Base-by-base conservation (phyloP, 192 early-diverging fungal species). In the Coemansia biformis region DNA sequence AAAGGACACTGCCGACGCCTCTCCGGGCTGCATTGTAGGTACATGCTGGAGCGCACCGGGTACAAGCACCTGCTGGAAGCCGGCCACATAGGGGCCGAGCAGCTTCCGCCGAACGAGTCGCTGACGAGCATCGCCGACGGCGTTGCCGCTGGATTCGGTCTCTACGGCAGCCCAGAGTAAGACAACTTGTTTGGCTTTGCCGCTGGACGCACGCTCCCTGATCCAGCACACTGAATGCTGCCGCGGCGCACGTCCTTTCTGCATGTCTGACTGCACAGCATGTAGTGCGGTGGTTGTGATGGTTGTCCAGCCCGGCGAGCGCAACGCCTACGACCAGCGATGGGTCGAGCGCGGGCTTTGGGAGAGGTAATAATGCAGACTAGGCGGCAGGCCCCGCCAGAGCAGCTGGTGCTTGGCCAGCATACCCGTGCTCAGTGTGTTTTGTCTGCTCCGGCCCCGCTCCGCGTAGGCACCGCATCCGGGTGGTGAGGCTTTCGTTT, bases 281-380 rank as follows among this genome's bases (percentile, higher is more conserved):
- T 61, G 41, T 66, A 83, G 79, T 22, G 86, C 90, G 0, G 76
- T 87, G 31, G 84, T 89, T 1, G 63, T 90, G 41, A 90, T 96
- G 87, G 76, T 98, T 33, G 84, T 91, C 19, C 93, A 95, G 57
- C 89, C 91, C 24, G 78, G 70, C n/a, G 95, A 98, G 67, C 79
- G 89, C 29, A 98, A 98, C 51, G 78, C 81, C 15, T 93, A 88
- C 71, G 95, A 98, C 71, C 95, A 98, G 64, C 80, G 91, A 15
- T 70, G 53, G 47, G 47, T 70, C 12, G 66, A 70, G 22, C 49
- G 15, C 24, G 11, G 63, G 42, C 63, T 64, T 22, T 68, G 49
- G 55, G 64, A 81, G 54, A 68, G 39, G 75, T 77, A 56, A 57
- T 42, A 22, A 19, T 17, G 19, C 23, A 10, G 5, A 17, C 10